Conservation (phyloP, 257 asterid species). For the Salvia miltiorrhiza region DNA sequence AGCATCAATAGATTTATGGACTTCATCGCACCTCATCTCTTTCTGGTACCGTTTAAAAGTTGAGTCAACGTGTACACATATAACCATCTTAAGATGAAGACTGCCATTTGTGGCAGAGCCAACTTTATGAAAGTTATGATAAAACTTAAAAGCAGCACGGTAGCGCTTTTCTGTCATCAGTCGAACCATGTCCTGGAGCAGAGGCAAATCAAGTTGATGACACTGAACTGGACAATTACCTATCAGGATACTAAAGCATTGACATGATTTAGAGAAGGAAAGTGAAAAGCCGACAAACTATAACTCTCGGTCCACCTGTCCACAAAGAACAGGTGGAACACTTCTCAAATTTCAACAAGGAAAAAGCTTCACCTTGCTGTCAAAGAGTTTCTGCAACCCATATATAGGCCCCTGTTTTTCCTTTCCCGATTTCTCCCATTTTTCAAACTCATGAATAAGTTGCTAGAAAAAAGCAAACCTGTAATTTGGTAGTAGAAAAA, state of each 20-base stretch:
- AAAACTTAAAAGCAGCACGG: constrained; percentile 86
- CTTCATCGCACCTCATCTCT: constrained; percentile 75
- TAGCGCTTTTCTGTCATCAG: constrained; percentile 73
- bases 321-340: constrained; percentile 11
- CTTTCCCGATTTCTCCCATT: not conserved
- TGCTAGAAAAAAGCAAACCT: constrained; percentile 50
- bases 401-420: too few relatives aligned
- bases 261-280: not conserved
- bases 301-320: constrained; percentile 4
- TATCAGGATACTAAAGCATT: not conserved
- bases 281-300: not conserved
- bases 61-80: constrained; percentile 88
- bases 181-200: constrained; percentile 79
- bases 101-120: constrained; percentile 54
- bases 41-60: constrained; percentile 86
- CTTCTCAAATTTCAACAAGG: too few relatives aligned
- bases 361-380: too few relatives aligned
- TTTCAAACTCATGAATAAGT: constrained; percentile 11
- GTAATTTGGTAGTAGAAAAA: constrained; percentile 72
- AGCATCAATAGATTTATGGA: constrained; percentile 1
- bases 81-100: constrained; percentile 89
- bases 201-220: constrained; percentile 3
- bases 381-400: too few relatives aligned
- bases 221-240: constrained; percentile 4
- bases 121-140: constrained; percentile 71